phyloP scores from a whole-genome alignment of 495 filamentous ascomycete species.

The Talaromyces ruber region DNA sequence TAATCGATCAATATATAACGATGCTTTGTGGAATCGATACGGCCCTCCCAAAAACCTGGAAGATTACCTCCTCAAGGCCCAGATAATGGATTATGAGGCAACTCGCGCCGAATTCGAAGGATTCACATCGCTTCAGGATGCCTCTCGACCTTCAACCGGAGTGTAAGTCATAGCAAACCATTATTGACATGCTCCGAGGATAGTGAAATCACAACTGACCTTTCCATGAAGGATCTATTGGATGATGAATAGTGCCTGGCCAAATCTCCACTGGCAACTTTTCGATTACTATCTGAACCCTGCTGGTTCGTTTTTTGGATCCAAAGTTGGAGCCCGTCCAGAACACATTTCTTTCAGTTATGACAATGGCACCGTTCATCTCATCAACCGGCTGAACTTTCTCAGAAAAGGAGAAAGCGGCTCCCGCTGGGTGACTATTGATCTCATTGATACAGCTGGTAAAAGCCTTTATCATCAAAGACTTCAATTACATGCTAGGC shows the following conservation, averaged over 20 bases:
- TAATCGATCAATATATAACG: conserved; percentile 48
- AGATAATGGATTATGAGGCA: conserved; percentile 57
- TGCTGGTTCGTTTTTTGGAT: conserved; percentile 51
- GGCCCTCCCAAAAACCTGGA: conserved; percentile 42
- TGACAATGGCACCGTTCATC: conserved; percentile 28
- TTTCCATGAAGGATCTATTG: conserved; percentile 43
- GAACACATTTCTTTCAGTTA: conserved; percentile 54
- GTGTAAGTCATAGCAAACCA: conserved; percentile 9
- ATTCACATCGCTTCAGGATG: conserved; percentile 42
- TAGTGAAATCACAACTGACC: background rate
- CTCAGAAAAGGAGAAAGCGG: conserved; percentile 23
- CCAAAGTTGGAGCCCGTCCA: conserved; percentile 40
- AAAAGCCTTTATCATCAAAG: conserved; percentile 22
- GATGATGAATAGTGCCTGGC: conserved; percentile 63
- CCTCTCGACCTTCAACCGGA: conserved; percentile 46
- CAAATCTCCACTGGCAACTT: conserved; percentile 57
- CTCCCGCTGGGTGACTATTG: conserved; percentile 32
- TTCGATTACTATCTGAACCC: conserved; percentile 57
- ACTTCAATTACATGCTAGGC: conserved; percentile 11
- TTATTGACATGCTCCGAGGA: background rate
- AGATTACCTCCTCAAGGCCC: conserved; percentile 46
- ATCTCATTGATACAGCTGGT: conserved; percentile 41
- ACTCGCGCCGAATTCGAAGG: conserved; percentile 53
- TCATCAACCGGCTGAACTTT: conserved; percentile 44
- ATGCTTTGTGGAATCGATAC: conserved; percentile 42